Conservation (phyloP, 139 green algal species). For the Micractinium conductrix region DNA sequence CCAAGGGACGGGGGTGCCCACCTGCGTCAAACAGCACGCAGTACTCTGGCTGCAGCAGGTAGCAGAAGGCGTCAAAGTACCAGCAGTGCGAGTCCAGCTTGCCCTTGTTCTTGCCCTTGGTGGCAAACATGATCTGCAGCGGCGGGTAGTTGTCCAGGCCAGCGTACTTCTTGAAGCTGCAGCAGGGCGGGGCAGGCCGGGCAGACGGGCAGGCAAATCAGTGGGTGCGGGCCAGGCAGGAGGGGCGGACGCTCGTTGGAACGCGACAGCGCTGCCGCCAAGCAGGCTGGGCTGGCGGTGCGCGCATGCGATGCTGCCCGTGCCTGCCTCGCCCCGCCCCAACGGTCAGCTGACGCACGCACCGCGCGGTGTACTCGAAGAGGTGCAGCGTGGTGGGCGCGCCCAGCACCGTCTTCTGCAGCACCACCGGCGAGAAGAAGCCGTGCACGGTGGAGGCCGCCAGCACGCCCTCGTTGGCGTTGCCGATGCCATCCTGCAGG, state of each 20-base stretch:
- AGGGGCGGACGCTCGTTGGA: background rate
- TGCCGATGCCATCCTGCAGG: constrained; percentile 43
- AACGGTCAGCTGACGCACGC: background rate
- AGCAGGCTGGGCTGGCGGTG: no score
- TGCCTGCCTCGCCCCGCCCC: background rate
- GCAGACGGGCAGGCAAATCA: background rate
- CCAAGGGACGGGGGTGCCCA: no score
- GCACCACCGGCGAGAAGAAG: constrained; percentile 49
- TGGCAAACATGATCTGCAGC: constrained; percentile 54
- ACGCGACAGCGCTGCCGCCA: background rate
- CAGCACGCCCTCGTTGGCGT: constrained; percentile 38
- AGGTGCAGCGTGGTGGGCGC: constrained; percentile 47
- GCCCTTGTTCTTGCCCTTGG: constrained; percentile 52
- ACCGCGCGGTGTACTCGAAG: constrained; percentile 55
- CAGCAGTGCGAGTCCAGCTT: constrained; percentile 59
- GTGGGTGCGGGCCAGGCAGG: no score
- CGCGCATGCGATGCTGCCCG: no score
- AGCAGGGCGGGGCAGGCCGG: no score
- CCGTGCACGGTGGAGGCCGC: constrained; percentile 46
- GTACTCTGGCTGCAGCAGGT: constrained; percentile 55
- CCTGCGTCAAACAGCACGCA: constrained; percentile 54
- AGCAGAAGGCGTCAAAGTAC: constrained; percentile 54
- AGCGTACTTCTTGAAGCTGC: constrained; percentile 54
- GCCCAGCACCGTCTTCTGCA: constrained; percentile 44
- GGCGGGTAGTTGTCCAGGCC: constrained; percentile 56